These are phyloP conservation scores for Pseudonitzschia pungens DNA, from an alignment of 108 stramenopile species.

Conservation along the genomic window DNA sequence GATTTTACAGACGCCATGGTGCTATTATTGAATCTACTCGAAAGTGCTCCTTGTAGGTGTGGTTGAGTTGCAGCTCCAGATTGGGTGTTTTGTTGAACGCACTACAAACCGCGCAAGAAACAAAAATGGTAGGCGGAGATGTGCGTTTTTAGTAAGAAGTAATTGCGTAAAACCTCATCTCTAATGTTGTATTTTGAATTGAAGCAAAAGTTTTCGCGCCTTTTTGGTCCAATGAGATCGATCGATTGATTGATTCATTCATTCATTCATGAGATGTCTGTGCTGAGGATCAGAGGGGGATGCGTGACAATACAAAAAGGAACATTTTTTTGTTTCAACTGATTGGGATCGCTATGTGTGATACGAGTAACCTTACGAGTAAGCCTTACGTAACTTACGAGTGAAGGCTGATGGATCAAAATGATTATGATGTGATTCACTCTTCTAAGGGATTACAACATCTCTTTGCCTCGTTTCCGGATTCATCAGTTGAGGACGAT, in stretches of 20 bases:
- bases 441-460: background rate
- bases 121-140: background rate
- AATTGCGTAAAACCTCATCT: background rate
- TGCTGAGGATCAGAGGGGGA: too few species aligned
- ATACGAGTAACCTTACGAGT: too few species aligned
- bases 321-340: too few species aligned
- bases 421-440: background rate
- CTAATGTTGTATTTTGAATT: background rate
- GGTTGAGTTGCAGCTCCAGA: background rate
- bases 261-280: background rate
- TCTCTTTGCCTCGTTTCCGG: background rate
- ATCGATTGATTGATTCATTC: too few species aligned
- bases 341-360: too few species aligned
- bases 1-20: constrained; percentile 83
- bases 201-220: background rate
- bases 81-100: background rate
- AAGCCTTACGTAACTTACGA: too few species aligned
- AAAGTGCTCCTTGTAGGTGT: background rate
- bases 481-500: background rate
- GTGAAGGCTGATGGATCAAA: too few species aligned
- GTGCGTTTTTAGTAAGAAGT: constrained; percentile 3
- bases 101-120: background rate
- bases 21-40: constrained; percentile 2
- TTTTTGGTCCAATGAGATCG: too few species aligned
- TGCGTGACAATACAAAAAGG: too few species aligned